Conservation (phyloP, 2,329 filamentous ascomycete species). For the Trichoderma arundinaceum region DNA sequence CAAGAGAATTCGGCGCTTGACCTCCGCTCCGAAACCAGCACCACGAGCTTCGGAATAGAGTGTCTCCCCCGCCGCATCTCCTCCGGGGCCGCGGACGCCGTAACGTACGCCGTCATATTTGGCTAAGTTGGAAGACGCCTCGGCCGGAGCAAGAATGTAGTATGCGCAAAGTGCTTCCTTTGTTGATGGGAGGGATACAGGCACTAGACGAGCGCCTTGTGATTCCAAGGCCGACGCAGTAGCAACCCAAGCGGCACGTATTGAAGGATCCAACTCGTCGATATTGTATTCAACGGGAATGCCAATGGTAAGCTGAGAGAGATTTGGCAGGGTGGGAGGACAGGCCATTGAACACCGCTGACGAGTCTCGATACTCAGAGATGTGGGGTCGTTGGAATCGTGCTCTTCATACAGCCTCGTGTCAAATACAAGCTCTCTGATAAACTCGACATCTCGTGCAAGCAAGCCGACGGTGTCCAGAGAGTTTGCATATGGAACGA, state of each 20-base stretch:
- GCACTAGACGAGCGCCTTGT: conserved; percentile 73
- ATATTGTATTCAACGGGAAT: conserved; percentile 85
- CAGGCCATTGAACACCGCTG: conserved; percentile 48
- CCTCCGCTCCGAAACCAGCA: conserved; percentile 79
- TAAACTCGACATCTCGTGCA: conserved; percentile 57
- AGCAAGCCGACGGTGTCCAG: conserved; percentile 87
- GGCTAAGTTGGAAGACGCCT: conserved; percentile 93
- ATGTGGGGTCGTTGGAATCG: conserved; percentile 78
- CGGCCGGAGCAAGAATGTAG: conserved; percentile 92
- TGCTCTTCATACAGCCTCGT: conserved; percentile 55
- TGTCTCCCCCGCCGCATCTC: conserved; percentile 63
- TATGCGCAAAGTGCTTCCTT: conserved; percentile 88
- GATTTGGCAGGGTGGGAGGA: conserved; percentile 36
- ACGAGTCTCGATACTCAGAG: conserved; percentile 63
- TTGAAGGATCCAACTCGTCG: conserved; percentile 71
- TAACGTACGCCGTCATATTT: conserved; percentile 98
- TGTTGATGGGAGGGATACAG: conserved; percentile 82
- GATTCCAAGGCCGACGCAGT: conserved; percentile 64
- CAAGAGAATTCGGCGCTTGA: conserved; percentile 83
- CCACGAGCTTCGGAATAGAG: conserved; percentile 80
- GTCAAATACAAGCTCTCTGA: conserved; percentile 60
- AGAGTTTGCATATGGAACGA: conserved; percentile 91
- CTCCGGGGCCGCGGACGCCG: conserved; percentile 62
- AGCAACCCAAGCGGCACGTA: conserved; percentile 72
- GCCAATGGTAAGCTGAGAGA: conserved; percentile 55